Percentiles rank a stretch among this genome's conserved stretches.
Conservation (phyloP, 2,329 filamentous ascomycete genomes). For the Phaeosphaeria sp. region DNA sequence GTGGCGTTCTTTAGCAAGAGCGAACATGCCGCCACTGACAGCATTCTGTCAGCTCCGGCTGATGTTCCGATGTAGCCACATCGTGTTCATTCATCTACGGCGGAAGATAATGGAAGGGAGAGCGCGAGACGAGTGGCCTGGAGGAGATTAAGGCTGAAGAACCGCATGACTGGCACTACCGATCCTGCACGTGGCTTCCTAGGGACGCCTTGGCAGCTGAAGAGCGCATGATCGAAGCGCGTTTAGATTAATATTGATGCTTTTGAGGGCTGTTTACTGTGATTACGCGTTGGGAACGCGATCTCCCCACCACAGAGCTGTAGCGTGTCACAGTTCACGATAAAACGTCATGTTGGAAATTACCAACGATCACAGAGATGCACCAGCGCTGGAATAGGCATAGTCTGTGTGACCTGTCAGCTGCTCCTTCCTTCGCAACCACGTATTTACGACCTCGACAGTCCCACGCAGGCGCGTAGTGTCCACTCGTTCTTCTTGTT, state of each 20-base stretch:
- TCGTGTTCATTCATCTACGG: not conserved
- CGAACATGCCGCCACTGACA: not conserved
- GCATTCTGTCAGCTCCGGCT: not conserved
- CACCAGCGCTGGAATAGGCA: not conserved
- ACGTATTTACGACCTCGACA: not conserved
- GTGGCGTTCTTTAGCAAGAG: not conserved
- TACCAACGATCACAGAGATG: not conserved
- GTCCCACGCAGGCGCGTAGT: not conserved
- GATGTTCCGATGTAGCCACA: not conserved
- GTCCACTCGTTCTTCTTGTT: not conserved
- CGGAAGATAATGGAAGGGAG: not conserved
- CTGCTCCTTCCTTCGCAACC: conserved; percentile 4
- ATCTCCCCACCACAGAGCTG: not conserved
- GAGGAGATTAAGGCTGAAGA: not conserved
- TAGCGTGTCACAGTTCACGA: not conserved
- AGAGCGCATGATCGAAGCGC: not conserved
- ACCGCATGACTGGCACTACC: not conserved
- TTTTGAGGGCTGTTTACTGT: not conserved
- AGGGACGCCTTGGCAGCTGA: not conserved
- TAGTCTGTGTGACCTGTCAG: conserved; percentile 9
- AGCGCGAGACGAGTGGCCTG: not conserved
- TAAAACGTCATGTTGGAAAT: not conserved
- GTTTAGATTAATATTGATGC: not conserved
- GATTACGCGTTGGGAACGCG: not conserved
- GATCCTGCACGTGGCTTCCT: not conserved